These are phyloP conservation scores for Leccinum variicolor DNA, from an alignment of 768 basidiomycete genomes.

Conservation along the genomic window DNA sequence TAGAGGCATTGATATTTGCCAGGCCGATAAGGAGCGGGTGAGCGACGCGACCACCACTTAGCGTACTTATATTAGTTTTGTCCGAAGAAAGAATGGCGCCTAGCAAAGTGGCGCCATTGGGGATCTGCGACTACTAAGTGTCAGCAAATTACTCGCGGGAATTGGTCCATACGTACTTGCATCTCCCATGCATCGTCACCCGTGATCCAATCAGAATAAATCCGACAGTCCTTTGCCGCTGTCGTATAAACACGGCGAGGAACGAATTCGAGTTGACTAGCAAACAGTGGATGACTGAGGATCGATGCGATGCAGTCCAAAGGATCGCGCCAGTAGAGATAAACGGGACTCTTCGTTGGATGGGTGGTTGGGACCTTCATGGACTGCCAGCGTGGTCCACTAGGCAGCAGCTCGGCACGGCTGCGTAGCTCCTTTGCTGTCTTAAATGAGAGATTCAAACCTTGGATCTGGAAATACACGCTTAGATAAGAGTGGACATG, in stretches of 20 bases:
- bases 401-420: not conserved
- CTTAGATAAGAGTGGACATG: too few species aligned
- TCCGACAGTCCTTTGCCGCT: not conserved
- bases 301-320: not conserved
- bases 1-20: not conserved
- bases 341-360: not conserved
- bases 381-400: not conserved
- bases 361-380: not conserved
- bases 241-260: not conserved
- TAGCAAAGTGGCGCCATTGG: not conserved
- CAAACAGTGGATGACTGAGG: not conserved
- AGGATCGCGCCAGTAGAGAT: not conserved
- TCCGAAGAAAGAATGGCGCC: not conserved
- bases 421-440: not conserved
- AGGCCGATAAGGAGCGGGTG: not conserved
- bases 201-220: not conserved
- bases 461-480: not conserved
- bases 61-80: not conserved
- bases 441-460: not conserved
- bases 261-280: not conserved
- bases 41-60: not conserved
- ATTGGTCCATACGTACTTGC: not conserved
- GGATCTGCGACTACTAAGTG: not conserved
- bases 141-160: too few species aligned
- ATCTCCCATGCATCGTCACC: not conserved